phyloP scores from a whole-genome alignment of 345 rosid species.

The Syzygium oleosum region DNA sequence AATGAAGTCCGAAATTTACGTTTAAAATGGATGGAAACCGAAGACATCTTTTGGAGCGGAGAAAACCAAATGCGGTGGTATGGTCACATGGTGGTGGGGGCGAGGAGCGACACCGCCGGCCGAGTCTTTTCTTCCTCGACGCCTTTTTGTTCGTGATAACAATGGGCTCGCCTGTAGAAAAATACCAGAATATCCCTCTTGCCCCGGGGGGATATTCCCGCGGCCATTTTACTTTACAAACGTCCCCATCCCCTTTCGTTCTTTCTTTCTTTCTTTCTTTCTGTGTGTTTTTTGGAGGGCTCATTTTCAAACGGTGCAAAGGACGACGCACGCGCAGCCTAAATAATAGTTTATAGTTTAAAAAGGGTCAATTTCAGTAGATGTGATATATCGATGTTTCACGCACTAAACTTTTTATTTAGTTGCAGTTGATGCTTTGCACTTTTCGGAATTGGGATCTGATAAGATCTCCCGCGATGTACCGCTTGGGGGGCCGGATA shows the following conservation, averaged over 20 bases:
- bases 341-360: background rate
- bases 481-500: background rate
- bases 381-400: too few relatives aligned
- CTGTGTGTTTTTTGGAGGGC: background rate
- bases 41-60: background rate
- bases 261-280: background rate
- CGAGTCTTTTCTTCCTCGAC: background rate
- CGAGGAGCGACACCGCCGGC: background rate
- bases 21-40: background rate
- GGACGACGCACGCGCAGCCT: background rate
- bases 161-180: background rate
- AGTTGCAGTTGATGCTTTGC: accelerated
- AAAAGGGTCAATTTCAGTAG: background rate
- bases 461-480: background rate
- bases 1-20: background rate
- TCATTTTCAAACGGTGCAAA: background rate
- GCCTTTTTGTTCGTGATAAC: background rate
- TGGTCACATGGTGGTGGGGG: background rate
- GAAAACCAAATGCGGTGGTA: background rate
- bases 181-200: background rate
- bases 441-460: accelerated
- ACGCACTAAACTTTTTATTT: background rate
- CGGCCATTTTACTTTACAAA: background rate
- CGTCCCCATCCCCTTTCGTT: background rate
- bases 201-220: background rate